These are phyloP conservation scores for Fusarium sp. DNA, from an alignment of 2,329 filamentous ascomycete genomes.

Conservation along the genomic window DNA sequence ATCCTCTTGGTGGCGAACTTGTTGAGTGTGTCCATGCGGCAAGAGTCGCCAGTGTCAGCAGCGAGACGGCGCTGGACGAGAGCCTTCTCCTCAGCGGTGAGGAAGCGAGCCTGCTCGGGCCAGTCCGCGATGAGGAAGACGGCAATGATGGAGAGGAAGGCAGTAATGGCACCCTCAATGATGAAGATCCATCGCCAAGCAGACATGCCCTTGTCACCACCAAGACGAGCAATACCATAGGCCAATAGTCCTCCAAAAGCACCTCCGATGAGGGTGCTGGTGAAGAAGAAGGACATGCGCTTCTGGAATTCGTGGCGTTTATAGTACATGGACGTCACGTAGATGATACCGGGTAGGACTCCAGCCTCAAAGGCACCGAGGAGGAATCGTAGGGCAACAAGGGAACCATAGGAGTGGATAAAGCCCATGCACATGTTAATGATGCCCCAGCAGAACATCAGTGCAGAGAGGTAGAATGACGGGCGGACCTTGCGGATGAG, in stretches of 20 bases:
- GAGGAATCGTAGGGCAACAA: constrained; percentile 53
- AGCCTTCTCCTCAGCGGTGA: constrained; percentile 58
- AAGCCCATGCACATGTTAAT: constrained; percentile 54
- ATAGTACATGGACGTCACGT: constrained; percentile 63
- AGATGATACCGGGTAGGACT: constrained; percentile 53
- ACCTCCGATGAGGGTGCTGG: constrained; percentile 55
- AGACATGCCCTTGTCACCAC: constrained; percentile 54
- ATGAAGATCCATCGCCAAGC: constrained; percentile 61
- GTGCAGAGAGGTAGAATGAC: constrained; percentile 49
- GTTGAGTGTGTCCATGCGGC: constrained; percentile 65
- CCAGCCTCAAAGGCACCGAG: constrained; percentile 56
- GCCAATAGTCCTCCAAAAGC: constrained; percentile 61
- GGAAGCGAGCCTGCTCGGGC: constrained; percentile 53
- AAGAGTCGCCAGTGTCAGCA: constrained; percentile 56
- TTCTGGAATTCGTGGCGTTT: constrained; percentile 61
- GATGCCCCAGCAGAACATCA: constrained; percentile 56
- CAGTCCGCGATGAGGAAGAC: constrained; percentile 42
- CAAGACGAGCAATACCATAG: constrained; percentile 59
- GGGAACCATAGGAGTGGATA: constrained; percentile 47
- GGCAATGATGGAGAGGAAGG: constrained; percentile 37
- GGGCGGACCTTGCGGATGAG: constrained; percentile 57
- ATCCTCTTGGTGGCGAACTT: constrained; percentile 59
- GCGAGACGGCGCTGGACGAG: constrained; percentile 56
- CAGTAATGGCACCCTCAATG: constrained; percentile 46
- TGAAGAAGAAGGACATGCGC: constrained; percentile 58